Evolutionary conservation across 257 asterid species (phyloP), one percentile per base, ranked within the genome.

Genomic region (Thymus quinquecostatus): DNA sequence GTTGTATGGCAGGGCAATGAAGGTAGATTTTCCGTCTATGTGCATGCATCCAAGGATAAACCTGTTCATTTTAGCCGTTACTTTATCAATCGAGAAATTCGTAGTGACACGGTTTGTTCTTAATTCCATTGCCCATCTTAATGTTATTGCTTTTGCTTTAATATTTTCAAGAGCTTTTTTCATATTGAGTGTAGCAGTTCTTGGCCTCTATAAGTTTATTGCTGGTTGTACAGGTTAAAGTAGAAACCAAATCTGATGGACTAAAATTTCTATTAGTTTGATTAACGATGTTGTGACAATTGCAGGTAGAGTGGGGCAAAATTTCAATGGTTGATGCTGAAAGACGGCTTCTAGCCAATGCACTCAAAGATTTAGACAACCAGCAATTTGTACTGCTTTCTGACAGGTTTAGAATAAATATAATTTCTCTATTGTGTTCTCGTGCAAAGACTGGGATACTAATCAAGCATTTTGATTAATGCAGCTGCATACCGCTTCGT

Each of bases 241-340:
- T 67, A 33, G 61, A 45, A 62, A n/a, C 41, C 41, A 38, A 1
- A 5, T 4, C 41, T 7, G 7, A 38, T 7, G 8, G 41, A 38
- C 41, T 38, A 5, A 5, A 48, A 43, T 33, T 57, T 6, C 38
- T 60, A 55, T 75, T 55, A 54, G 63, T 60, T 29, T 59, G 71
- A 54, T 47, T 64, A 30, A 1, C 50, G 28, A 56, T 64, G 56
- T 14, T 74, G 59, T 34, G 65, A 79, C 68, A 43, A 50, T 40
- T 84, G 72, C 90, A 94, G 99, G 99, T 95, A 45, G 92, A 47
- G 10, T 95, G 99, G 99, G 99, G 99, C 51, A 90, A 84, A 83
- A 90, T 92, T 73, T 95, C 99, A 40, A 95, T 95, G 99, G 96
- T 95, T 71, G 98, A 95, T 81, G 99, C 98, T 73, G 99, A 95